phyloP scores from a whole-genome alignment of 805 yeast species.

The Saccharomycopsis olivae region DNA sequence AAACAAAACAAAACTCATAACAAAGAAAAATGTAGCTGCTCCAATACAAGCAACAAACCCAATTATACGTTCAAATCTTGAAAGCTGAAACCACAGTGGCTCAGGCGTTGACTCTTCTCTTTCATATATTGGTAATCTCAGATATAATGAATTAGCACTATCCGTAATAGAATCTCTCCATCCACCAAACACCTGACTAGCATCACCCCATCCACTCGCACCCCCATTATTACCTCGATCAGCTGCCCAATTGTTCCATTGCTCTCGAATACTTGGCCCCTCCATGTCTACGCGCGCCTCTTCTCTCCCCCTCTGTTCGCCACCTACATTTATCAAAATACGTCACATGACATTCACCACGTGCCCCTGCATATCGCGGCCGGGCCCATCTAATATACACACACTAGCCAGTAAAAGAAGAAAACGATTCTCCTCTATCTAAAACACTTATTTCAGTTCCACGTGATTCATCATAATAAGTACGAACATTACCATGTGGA shows the following conservation, averaged over 20 bases:
- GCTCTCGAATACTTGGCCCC: conserved; percentile 13
- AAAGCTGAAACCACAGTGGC: conserved; percentile 61
- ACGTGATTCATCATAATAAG: conserved; percentile 32
- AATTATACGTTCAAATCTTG: conserved; percentile 71
- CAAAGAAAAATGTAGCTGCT: conserved; percentile 71
- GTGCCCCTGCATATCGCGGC: too few species aligned
- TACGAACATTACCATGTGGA: conserved; percentile 51
- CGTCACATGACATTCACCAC: background rate
- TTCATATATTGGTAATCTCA: conserved; percentile 44
- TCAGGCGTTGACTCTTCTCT: conserved; percentile 50
- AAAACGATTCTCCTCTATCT: conserved; percentile 38
- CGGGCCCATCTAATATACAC: too few species aligned
- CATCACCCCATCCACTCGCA: background rate
- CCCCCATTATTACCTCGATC: conserved; percentile 2
- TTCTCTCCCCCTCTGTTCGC: too few species aligned
- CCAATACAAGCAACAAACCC: conserved; percentile 70
- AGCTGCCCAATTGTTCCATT: conserved; percentile 14
- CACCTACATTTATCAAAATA: too few species aligned
- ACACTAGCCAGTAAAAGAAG: too few species aligned
- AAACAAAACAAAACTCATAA: conserved; percentile 68
- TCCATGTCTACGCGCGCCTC: too few species aligned
- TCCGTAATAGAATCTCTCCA: conserved; percentile 14
- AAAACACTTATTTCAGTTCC: conserved; percentile 33
- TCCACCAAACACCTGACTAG: conserved; percentile 9
- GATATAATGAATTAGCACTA: conserved; percentile 46